phyloP scores from a whole-genome alignment of 331 rosid species.

The Erythrophleum ivorense region DNA sequence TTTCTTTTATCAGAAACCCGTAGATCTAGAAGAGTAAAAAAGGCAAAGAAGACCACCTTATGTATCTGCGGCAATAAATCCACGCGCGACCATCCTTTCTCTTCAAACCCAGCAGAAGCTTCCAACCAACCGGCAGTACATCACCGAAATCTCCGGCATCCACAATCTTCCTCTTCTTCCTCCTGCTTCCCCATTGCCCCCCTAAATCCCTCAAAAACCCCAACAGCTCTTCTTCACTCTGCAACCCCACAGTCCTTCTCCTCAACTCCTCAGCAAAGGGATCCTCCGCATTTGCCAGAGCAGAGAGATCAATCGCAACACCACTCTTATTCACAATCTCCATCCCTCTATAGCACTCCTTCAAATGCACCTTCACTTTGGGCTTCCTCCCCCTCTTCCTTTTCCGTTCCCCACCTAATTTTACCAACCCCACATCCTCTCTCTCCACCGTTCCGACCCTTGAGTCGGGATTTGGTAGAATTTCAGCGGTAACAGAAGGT shows the following conservation, averaged over 20 bases:
- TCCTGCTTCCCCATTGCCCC: conserved; percentile 87
- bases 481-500: conserved; percentile 1
- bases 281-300: conserved; percentile 48
- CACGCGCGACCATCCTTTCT: conserved; percentile 85
- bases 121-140: conserved; percentile 75
- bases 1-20: background rate
- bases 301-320: conserved; percentile 49
- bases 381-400: conserved; percentile 87
- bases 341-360: conserved; percentile 49
- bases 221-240: conserved; percentile 65
- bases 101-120: conserved; percentile 76
- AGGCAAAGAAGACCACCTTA: conserved; percentile 54
- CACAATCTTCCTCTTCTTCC: conserved; percentile 84
- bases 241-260: conserved; percentile 65
- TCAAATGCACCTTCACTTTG: conserved; percentile 53
- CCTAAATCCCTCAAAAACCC: conserved; percentile 76
- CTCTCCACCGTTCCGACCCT: conserved; percentile 22
- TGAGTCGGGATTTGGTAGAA: background rate
- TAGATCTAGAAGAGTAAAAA: background rate
- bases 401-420: conserved; percentile 48
- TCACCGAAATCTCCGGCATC: conserved; percentile 72
- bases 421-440: conserved; percentile 12
- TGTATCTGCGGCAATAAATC: conserved; percentile 85
- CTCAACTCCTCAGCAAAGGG: conserved; percentile 71
- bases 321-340: conserved; percentile 59